Evolutionary conservation across 2,329 filamentous ascomycete species (phyloP).

Genomic region (Plenodomus tracheiphilus): DNA sequence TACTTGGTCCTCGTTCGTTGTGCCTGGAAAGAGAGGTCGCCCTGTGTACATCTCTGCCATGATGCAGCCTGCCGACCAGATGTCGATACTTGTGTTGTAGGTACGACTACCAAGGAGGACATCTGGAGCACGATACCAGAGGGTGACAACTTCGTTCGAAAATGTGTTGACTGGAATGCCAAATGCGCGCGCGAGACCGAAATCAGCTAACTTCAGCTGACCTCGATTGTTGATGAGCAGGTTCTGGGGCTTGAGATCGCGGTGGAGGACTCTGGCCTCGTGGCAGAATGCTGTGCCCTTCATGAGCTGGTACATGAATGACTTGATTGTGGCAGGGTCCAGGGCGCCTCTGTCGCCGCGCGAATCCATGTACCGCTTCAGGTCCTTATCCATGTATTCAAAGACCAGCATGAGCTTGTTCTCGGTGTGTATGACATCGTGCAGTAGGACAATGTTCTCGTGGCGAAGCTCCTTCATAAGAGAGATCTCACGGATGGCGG

Average conservation of each 20-base stretch:
- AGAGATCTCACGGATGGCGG: constrained; percentile 96
- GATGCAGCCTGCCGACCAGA: constrained; percentile 98
- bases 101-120: constrained; percentile 91
- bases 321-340: constrained; percentile 90
- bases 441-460: constrained; percentile 94
- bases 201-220: constrained; percentile 89
- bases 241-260: constrained; percentile 95
- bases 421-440: constrained; percentile 99
- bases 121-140: constrained; percentile 97
- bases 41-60: constrained; percentile 99
- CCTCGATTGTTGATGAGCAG: constrained; percentile 92
- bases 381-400: constrained; percentile 96
- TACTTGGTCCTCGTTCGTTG: constrained; percentile 97
- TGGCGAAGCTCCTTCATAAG: constrained; percentile 99
- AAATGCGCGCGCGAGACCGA: constrained; percentile 90
- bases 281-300: constrained; percentile 97
- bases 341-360: constrained; percentile 86
- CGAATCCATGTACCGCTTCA: constrained; percentile 99
- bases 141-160: constrained; percentile 94
- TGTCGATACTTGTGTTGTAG: constrained; percentile 99
- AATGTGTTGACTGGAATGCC: constrained; percentile 98
- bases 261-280: constrained; percentile 92
- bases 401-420: constrained; percentile 99
- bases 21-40: constrained; percentile 91
- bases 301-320: constrained; percentile 97